Conservation (phyloP, 257 asterid genomes). For the Solanum paucissectum region DNA sequence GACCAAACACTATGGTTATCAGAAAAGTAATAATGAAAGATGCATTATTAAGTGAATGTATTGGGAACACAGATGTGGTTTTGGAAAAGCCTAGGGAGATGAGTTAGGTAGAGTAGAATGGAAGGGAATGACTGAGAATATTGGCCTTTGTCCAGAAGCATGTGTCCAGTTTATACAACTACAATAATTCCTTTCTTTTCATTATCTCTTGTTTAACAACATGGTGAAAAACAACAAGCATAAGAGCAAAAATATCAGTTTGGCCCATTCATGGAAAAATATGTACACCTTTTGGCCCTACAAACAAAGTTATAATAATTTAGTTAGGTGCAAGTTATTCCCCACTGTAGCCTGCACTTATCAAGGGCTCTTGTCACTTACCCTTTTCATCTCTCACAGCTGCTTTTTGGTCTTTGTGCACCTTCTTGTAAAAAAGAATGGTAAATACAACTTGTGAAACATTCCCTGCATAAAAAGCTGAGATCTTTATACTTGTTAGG, state of each 20-base stretch:
- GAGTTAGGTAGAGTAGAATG: constrained; percentile 50
- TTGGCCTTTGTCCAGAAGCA: constrained; percentile 61
- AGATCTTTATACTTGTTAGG: neutral
- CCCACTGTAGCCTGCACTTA: constrained; percentile 4
- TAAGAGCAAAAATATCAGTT: constrained; percentile 26
- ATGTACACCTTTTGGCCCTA: neutral
- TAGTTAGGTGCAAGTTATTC: neutral
- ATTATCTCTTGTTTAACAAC: constrained; percentile 13
- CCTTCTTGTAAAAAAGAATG: neutral
- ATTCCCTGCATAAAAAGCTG: neutral
- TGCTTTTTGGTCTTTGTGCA: neutral
- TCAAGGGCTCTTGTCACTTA: constrained; percentile 12
- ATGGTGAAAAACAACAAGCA: constrained; percentile 37
- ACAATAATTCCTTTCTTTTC: constrained; percentile 18
- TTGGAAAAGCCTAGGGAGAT: constrained; percentile 8
- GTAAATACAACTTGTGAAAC: neutral
- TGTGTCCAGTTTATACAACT: constrained; percentile 39
- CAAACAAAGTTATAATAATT: neutral
- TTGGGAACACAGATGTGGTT: neutral
- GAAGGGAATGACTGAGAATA: constrained; percentile 57
- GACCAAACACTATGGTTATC: neutral
- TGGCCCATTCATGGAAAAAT: constrained; percentile 17
- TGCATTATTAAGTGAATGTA: neutral
- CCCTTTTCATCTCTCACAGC: neutral
- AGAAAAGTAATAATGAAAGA: neutral